A percentile compares a stretch with the other conserved stretches of the same genome.
These are phyloP conservation scores for Cladosporium sp. DNA, from an alignment of 2,329 filamentous ascomycete genomes.

Conservation along the genomic window DNA sequence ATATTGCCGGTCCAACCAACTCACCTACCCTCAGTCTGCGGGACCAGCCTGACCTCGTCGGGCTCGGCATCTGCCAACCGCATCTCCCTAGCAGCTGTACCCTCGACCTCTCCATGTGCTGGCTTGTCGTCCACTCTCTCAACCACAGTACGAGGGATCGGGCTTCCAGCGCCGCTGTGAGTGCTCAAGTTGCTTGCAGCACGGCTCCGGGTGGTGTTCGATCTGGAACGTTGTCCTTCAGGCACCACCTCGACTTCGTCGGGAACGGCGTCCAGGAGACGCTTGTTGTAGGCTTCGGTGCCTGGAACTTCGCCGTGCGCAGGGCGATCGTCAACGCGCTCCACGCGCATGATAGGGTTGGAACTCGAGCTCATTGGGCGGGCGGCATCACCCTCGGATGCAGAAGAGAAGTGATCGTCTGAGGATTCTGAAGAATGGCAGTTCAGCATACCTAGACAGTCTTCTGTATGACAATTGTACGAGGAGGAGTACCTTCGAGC, in stretches of 20 bases:
- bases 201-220: constrained; percentile 33
- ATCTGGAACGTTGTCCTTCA: constrained; percentile 39
- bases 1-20: constrained; percentile 16
- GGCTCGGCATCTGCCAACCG: constrained; percentile 57
- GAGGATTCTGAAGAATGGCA: constrained; percentile 35
- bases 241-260: constrained; percentile 59
- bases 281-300: constrained; percentile 56
- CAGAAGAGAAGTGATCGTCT: constrained; percentile 63
- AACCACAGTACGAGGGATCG: constrained; percentile 57
- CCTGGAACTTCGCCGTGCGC: constrained; percentile 60
- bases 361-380: constrained; percentile 32
- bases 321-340: constrained; percentile 57
- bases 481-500: constrained; percentile 13
- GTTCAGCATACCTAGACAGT: neutral
- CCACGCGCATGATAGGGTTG: constrained; percentile 57
- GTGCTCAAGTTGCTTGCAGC: constrained; percentile 34
- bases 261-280: constrained; percentile 57
- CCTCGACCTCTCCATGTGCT: constrained; percentile 59
- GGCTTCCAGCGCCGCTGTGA: constrained; percentile 40
- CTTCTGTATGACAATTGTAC: neutral
- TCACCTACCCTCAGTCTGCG: constrained; percentile 54
- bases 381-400: constrained; percentile 51
- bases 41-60: constrained; percentile 50
- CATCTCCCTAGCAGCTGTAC: constrained; percentile 54
- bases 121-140: constrained; percentile 57